Conservation (phyloP, 768 basidiomycete species). For the Russula earlei region DNA sequence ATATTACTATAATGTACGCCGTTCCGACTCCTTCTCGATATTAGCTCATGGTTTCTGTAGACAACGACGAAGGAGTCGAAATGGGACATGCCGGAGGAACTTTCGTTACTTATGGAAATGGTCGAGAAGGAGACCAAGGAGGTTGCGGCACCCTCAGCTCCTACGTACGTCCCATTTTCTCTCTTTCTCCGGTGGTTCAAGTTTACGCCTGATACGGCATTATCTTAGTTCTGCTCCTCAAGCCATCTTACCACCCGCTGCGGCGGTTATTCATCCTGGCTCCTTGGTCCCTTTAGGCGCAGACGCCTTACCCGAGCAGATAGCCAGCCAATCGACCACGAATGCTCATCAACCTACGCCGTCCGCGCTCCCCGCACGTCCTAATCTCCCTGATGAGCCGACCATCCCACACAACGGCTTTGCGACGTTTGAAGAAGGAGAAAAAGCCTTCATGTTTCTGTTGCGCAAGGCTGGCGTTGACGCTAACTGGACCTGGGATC, state of each 20-base stretch:
- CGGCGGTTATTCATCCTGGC: slow-evolving; percentile 25
- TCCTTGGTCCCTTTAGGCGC: slow-evolving; percentile 13
- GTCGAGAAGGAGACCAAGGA: slow-evolving; percentile 65
- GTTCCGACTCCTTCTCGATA: background rate
- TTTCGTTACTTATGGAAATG: slow-evolving; percentile 73
- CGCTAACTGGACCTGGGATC: slow-evolving; percentile 94
- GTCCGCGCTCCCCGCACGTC: slow-evolving; percentile 59
- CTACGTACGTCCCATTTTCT: background rate
- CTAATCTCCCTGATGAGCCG: slow-evolving; percentile 78
- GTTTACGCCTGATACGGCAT: background rate
- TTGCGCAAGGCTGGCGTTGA: slow-evolving; percentile 85
- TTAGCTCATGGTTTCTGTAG: slow-evolving; percentile 30
- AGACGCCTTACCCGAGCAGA: slow-evolving; percentile 27
- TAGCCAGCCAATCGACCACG: slow-evolving; percentile 42
- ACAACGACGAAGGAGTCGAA: slow-evolving; percentile 86
- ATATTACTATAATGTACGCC: slow-evolving; percentile 77
- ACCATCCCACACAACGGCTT: slow-evolving; percentile 89
- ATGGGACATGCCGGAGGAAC: slow-evolving; percentile 96
- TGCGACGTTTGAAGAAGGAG: slow-evolving; percentile 76
- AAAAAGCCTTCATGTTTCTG: slow-evolving; percentile 88
- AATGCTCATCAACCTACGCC: slow-evolving; percentile 50
- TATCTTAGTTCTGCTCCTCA: slow-evolving; percentile 4
- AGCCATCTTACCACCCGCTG: slow-evolving; percentile 2
- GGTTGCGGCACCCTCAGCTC: slow-evolving; percentile 21
- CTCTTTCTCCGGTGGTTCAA: background rate